phyloP scores from a whole-genome alignment of 208 protist species.

The Trypanosoma avium region DNA sequence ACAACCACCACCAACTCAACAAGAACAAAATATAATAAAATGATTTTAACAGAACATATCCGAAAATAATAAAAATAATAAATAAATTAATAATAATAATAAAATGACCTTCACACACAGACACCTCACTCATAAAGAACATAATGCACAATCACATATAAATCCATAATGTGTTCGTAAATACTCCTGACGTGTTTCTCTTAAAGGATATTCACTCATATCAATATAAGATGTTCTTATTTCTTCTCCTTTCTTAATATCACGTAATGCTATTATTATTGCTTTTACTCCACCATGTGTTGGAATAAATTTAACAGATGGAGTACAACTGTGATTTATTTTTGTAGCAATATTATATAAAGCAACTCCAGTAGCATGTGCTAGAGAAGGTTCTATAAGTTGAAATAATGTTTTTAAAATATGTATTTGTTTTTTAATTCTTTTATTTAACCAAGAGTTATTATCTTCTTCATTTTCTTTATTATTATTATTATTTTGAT shows the following conservation, averaged over 20 bases:
- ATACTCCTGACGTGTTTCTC: conserved; percentile 20
- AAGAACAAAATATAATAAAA: no score
- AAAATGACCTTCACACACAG: no score
- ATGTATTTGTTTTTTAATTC: conserved; percentile 1
- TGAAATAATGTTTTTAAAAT: conserved; percentile 12
- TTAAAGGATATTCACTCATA: conserved; percentile 21
- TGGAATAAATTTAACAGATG: conserved; percentile 46
- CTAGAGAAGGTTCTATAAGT: conserved; percentile 6
- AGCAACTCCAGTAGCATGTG: conserved; percentile 41
- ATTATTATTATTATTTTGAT: neutral
- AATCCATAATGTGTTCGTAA: conserved; percentile 49
- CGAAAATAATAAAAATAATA: no score
- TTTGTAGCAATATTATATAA: conserved; percentile 49
- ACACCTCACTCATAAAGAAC: no score
- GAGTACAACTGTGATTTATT: conserved; percentile 61
- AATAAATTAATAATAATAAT: neutral
- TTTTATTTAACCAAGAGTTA: neutral
- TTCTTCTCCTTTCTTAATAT: conserved; percentile 36
- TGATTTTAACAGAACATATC: no score
- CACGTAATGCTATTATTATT: conserved; percentile 34
- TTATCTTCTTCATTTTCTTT: neutral
- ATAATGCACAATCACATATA: conserved; percentile 38
- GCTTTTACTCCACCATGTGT: conserved; percentile 33
- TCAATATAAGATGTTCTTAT: conserved; percentile 53
- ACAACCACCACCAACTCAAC: no score